phyloP scores from a whole-genome alignment of 768 basidiomycete species.

The Mrakia gelida region DNA sequence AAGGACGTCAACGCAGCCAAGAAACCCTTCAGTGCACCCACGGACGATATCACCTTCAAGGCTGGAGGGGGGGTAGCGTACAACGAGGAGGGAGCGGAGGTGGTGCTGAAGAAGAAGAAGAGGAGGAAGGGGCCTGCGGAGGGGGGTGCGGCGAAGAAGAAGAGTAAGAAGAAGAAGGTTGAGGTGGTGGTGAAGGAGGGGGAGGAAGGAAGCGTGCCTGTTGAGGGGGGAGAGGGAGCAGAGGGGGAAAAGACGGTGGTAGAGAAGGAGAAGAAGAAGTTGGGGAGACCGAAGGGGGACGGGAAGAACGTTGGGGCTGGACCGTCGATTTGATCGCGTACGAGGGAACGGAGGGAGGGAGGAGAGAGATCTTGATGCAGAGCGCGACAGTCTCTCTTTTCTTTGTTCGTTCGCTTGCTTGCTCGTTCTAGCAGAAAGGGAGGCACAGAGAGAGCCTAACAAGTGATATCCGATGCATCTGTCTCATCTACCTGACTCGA shows the following conservation, averaged over 20 bases:
- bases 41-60: background rate
- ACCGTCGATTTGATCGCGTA: background rate
- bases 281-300: background rate
- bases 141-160: background rate
- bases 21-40: conserved; percentile 10
- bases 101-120: background rate
- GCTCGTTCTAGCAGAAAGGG: too few relatives aligned
- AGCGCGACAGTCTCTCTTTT: background rate
- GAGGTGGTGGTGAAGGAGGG: background rate
- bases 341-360: background rate
- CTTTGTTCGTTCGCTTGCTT: background rate
- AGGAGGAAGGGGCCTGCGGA: background rate
- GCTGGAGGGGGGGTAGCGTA: background rate
- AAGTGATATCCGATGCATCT: too few relatives aligned
- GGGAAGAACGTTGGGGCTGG: background rate
- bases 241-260: background rate
- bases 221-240: background rate
- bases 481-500: too few relatives aligned
- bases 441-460: too few relatives aligned
- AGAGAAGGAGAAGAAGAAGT: conserved; percentile 8
- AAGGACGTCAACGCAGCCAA: conserved; percentile 30
- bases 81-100: conserved; percentile 1
- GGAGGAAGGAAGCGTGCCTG: background rate
- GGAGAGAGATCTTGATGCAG: background rate
- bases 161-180: background rate